Conservation (phyloP, 2,329 filamentous ascomycete genomes). For the Tothia fuscella region DNA sequence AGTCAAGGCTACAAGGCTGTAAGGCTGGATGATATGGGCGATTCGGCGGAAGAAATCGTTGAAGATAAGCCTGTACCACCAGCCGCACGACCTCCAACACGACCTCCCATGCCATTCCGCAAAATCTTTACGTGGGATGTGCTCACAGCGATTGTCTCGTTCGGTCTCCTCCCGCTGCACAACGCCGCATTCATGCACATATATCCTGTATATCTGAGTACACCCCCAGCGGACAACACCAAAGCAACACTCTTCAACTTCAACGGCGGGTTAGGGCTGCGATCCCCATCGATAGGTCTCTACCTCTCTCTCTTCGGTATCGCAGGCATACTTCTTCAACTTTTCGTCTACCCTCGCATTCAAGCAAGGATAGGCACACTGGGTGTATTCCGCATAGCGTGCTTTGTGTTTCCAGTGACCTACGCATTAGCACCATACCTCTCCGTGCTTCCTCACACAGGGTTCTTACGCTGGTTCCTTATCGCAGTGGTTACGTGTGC, state of each 20-base stretch:
- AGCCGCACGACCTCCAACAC: conserved; percentile 12
- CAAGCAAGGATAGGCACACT: conserved; percentile 51
- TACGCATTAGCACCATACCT: conserved; percentile 8
- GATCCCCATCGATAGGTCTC: conserved; percentile 51
- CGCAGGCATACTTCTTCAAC: conserved; percentile 55
- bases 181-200: conserved; percentile 58
- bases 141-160: conserved; percentile 38
- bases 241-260: conserved; percentile 35
- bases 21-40: conserved; percentile 10
- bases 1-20: conserved; percentile 1
- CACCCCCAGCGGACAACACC: conserved; percentile 29
- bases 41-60: conserved; percentile 15
- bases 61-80: background rate
- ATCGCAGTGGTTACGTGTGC: background rate
- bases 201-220: conserved; percentile 58
- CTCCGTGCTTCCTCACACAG: background rate
- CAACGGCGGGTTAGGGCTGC: conserved; percentile 55
- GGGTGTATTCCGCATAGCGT: conserved; percentile 6
- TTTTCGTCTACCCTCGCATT: conserved; percentile 51
- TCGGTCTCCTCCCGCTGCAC: conserved; percentile 52
- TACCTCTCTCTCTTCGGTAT: conserved; percentile 57
- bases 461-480: conserved; percentile 6
- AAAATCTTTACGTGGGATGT: conserved; percentile 34
- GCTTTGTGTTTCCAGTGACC: conserved; percentile 9
- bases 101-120: conserved; percentile 21